Percentiles rank a stretch among this genome's conserved stretches.
These are phyloP conservation scores for Chaetomium strumarium DNA, from an alignment of 2,329 filamentous ascomycete species.

Conservation along the genomic window DNA sequence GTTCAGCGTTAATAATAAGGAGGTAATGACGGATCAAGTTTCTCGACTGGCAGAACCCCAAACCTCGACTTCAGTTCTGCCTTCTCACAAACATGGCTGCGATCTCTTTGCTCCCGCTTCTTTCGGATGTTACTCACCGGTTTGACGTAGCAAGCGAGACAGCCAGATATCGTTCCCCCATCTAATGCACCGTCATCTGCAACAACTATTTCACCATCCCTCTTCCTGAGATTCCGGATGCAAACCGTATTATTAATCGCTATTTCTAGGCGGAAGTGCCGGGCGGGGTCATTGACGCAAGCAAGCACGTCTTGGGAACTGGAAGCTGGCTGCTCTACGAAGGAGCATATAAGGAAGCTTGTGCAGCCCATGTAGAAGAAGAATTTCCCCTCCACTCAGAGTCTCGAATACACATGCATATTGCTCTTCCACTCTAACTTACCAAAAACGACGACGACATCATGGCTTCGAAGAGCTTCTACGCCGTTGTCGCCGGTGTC, in stretches of 20 bases:
- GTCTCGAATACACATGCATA: not conserved
- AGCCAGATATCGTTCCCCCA: not conserved
- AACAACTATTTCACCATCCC: not conserved
- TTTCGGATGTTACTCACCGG: not conserved
- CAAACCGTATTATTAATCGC: not conserved
- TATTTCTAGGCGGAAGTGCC: not conserved
- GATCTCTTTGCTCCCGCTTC: too few relatives aligned
- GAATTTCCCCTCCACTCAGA: not conserved
- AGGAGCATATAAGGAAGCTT: not conserved
- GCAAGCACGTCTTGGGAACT: not conserved
- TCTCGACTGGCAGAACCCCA: too few relatives aligned
- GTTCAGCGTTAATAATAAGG: too few relatives aligned
- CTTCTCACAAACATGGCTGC: too few relatives aligned
- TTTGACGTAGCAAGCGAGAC: not conserved
- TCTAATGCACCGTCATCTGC: not conserved
- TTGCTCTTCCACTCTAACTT: not conserved
- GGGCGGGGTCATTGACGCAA: conserved; percentile 3
- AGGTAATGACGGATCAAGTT: too few relatives aligned
- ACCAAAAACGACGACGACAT: not conserved
- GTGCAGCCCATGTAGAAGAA: not conserved
- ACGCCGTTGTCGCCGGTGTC: conserved; percentile 64
- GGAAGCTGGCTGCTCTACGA: not conserved
- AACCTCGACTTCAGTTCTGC: too few relatives aligned
- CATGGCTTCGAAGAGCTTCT: conserved; percentile 40
- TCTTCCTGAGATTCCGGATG: not conserved